Base-by-base conservation (phyloP, 1,139 yeast genomes). In the Suhomyces atakaporum region DNA sequence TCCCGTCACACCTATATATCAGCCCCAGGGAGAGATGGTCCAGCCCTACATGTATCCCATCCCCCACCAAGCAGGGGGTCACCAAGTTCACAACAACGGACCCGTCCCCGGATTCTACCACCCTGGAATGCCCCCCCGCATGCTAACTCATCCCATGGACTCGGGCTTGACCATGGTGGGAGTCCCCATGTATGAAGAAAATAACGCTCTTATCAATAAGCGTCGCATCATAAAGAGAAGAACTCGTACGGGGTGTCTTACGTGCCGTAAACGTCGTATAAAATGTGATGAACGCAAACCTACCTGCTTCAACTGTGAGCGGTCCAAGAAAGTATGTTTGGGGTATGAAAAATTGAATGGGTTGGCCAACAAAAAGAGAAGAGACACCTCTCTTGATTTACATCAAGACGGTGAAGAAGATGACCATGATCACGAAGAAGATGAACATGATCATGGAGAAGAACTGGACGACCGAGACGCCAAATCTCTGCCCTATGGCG, bases 231-330 rank as follows among this genome's bases (percentile, higher is more conserved):
- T 72, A 35, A 55, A 56, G 43, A 47, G 61, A 15, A 45, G 62
- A 12, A 57, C 62, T n/a, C 40, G 61, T 5, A 57, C 61, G 2
- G 62, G 62, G 4, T 57, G 61, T 34, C 46, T 57, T 38, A 57
- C 62, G n/a, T 57, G 62, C 36, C 58, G 62, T 34, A 56, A 57
- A 46, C 45, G 62, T 14, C 47, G 62, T 16, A 57, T 57, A 42
- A 57, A 57, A 45, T 57, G 62, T 33, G 62, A 57, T 41, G 62
- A 57, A 40, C 62, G 82, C 34, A 84, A 81, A 48, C 92, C 92
- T 1, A 71, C 74, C 35, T 85, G 94, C 54, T 70, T 66, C 51
- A 84, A 85, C 56, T 85, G 95, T 56, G 84, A 79, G 50, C 74
- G 85, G 45, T 73, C 83, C 30, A 79, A 79, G 45, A 79, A 85